Evolutionary conservation across 345 rosid species (phyloP).

Genomic region (Lenwebbia sp.): DNA sequence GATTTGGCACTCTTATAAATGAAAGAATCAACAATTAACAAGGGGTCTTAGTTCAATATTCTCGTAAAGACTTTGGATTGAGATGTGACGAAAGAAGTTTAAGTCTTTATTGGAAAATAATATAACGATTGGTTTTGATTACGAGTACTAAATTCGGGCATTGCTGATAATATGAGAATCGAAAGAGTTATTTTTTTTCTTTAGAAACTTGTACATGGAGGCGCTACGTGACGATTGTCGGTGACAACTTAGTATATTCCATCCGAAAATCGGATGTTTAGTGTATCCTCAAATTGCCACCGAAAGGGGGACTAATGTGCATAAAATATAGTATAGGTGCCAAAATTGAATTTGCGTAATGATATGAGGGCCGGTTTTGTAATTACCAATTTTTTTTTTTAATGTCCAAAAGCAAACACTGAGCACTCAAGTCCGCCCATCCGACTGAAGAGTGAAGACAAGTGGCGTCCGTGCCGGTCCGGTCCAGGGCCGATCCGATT

Average conservation of each 20-base stretch:
- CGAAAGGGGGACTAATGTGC: background rate
- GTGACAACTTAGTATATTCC: background rate
- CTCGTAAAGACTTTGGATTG: background rate
- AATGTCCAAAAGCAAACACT: background rate
- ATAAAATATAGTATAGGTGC: background rate
- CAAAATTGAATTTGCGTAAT: background rate
- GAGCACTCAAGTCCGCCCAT: background rate
- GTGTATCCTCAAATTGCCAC: too few relatives aligned
- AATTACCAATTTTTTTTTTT: background rate
- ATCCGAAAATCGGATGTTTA: background rate
- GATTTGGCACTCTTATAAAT: background rate
- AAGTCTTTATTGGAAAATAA: background rate
- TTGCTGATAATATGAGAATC: background rate
- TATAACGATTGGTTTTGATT: background rate
- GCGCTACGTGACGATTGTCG: background rate
- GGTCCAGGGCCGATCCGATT: background rate
- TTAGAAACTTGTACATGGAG: background rate
- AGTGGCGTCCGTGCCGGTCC: background rate
- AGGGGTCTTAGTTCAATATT: background rate
- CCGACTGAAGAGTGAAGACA: too few relatives aligned
- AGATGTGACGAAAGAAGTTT: rapidly evolving
- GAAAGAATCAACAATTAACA: background rate
- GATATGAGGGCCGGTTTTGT: background rate
- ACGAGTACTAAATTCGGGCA: background rate
- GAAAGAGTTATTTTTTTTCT: background rate